Conservation (phyloP, 306 rosid species). For the Benincasa hispida region DNA sequence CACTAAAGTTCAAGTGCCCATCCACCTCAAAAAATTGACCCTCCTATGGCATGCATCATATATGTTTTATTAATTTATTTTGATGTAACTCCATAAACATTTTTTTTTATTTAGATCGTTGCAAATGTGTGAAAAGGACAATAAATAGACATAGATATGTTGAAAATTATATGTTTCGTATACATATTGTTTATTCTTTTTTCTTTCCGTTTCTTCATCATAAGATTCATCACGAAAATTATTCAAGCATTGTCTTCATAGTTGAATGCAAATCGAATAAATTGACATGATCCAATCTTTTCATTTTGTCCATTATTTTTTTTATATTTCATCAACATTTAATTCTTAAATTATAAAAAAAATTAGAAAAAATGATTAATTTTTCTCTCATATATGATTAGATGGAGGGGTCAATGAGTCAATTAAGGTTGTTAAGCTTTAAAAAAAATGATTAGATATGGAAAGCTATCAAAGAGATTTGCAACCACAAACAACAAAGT, state of each 20-base stretch:
- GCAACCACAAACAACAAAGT: constrained; percentile 2
- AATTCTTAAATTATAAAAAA: no score
- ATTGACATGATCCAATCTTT: neutral
- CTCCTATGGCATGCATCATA: constrained; percentile 1
- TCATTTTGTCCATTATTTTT: neutral
- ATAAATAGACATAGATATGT: neutral
- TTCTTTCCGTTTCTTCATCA: neutral
- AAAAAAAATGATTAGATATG: neutral
- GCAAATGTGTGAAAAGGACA: neutral
- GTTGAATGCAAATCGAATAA: neutral
- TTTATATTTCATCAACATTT: neutral
- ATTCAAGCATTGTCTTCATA: neutral
- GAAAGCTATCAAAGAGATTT: neutral
- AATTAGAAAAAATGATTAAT: neutral
- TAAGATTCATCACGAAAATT: neutral
- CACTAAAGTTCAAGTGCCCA: constrained; percentile 1
- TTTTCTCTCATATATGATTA: neutral
- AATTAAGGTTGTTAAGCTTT: neutral
- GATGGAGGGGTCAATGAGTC: constrained; percentile 2
- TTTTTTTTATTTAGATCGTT: neutral
- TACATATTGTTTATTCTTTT: neutral
- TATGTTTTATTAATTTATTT: neutral
- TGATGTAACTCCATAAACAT: neutral
- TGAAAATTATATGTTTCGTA: neutral
- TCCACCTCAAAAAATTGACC: constrained; percentile 4